Base-by-base conservation (phyloP, 2,329 filamentous ascomycete species). In the Coleophoma crateriformis region DNA sequence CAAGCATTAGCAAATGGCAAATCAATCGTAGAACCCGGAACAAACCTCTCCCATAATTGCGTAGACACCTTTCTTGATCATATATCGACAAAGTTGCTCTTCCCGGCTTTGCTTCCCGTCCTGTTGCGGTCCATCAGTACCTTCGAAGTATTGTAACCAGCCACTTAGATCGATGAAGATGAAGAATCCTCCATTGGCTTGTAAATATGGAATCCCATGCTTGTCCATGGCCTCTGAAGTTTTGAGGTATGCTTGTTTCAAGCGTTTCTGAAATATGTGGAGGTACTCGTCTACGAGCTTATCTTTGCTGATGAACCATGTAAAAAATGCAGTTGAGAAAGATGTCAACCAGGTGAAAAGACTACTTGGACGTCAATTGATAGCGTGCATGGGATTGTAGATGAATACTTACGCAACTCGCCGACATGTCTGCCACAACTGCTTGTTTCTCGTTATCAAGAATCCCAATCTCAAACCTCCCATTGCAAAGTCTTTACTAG, bases 401-500 rank as follows among this genome's bases (percentile, higher is more conserved):
- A 15, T 12, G 10, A 39, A 17, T 7, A 17, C 37, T 39, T 39
- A 39, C 37, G 37, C 37, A 39, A 39, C 14, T 54, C 0, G 70
- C 70, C 2, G 55, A 48, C 12, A 60, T 61, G 15, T 71, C 50
- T n/a, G 57, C 56, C 17, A 39, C 1, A 45, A 45, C 20, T 15
- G 15, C 33, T 49, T 49, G 47, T 63, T 71, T 19, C 61, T 63
- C n/a, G 68, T 68, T 10, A 44, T 17, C 14, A 51, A 5, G 73
- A 61, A 12, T 66, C 62, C 3, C 13, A 73, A 47, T 6, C 71
- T 65, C 1, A 74, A 58, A 1, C 74, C 74, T 33, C 71, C 71
- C 6, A 68, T 65, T 7, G 69, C 68, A 48, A 76, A 76, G 47
- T 72, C 71, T 17, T 51, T 51, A 20, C 39, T 45, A n/a, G 35